Evolutionary conservation across 1,139 yeast species (phyloP).

Genomic region (Scheffersomyces lignicola): DNA sequence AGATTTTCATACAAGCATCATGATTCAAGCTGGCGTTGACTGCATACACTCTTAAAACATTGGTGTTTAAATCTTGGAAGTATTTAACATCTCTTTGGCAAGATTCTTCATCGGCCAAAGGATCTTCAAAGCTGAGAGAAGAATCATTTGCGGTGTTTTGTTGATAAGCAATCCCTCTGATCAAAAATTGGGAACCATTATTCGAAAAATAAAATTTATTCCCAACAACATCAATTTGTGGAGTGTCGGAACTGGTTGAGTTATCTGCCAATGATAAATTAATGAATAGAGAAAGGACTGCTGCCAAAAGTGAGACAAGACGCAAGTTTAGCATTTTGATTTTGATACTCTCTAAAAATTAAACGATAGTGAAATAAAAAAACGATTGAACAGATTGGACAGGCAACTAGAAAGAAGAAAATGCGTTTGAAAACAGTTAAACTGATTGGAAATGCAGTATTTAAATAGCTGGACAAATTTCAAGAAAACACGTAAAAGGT

Average conservation of each 20-base stretch:
- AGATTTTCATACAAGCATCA: constrained; percentile 82
- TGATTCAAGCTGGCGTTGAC: constrained; percentile 78
- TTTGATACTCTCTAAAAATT: too few relatives aligned
- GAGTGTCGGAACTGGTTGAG: constrained; percentile 11
- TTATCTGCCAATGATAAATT: neutral
- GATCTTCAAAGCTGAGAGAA: constrained; percentile 57
- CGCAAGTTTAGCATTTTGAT: neutral
- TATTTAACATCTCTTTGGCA: constrained; percentile 82
- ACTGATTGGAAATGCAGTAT: too few relatives aligned
- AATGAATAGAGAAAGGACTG: constrained; percentile 1
- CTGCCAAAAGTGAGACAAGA: neutral
- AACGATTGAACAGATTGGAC: constrained; percentile 1
- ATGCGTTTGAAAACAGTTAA: too few relatives aligned
- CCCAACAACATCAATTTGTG: constrained; percentile 61
- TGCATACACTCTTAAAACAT: constrained; percentile 73
- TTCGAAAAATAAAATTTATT: constrained; percentile 77
- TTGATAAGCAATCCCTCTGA: constrained; percentile 80
- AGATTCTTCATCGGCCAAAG: constrained; percentile 65
- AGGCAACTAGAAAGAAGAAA: too few relatives aligned
- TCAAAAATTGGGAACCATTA: constrained; percentile 79
- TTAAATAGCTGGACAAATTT: too few relatives aligned
- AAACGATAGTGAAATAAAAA: neutral
- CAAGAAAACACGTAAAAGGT: neutral
- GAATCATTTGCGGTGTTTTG: constrained; percentile 60
- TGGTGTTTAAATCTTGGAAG: constrained; percentile 75